phyloP scores from a whole-genome alignment of 1,139 yeast genomes.

The Geotrichum cucujoidarum region DNA sequence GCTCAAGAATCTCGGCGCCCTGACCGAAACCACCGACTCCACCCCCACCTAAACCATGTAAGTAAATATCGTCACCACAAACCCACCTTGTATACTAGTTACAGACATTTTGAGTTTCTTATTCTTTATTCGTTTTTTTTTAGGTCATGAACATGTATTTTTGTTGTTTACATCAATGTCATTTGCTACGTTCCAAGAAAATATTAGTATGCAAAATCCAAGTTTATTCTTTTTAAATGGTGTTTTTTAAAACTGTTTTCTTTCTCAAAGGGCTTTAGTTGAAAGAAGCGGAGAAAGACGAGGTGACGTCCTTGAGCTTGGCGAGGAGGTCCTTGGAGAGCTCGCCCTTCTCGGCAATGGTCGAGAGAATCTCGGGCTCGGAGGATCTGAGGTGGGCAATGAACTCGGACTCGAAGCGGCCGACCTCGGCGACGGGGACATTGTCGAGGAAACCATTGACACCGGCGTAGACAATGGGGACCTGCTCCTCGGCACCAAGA shows the following conservation, averaged over 20 bases:
- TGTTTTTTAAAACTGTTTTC: background rate
- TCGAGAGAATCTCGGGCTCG: slow-evolving; percentile 75
- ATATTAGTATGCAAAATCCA: too few species aligned
- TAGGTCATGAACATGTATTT: too few species aligned
- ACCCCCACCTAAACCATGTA: too few species aligned
- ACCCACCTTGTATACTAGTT: too few species aligned
- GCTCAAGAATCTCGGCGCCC: too few species aligned
- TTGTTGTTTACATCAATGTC: too few species aligned
- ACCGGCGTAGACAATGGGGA: slow-evolving; percentile 94
- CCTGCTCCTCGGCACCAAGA: slow-evolving; percentile 97
- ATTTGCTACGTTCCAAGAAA: too few species aligned
- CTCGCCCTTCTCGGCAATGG: slow-evolving; percentile 87
- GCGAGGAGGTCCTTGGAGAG: slow-evolving; percentile 83
- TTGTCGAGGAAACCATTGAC: slow-evolving; percentile 97
- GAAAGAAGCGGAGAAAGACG: slow-evolving; percentile 87
- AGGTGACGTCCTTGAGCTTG: slow-evolving; percentile 84
- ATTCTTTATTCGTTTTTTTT: too few species aligned
- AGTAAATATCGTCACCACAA: too few species aligned
- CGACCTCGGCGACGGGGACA: slow-evolving; percentile 79
- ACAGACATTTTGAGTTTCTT: too few species aligned
- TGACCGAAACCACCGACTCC: too few species aligned
- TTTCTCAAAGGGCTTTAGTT: slow-evolving; percentile 30
- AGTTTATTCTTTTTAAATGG: too few species aligned
- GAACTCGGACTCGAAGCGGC: slow-evolving; percentile 90
- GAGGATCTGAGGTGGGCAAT: slow-evolving; percentile 79